Conservation (phyloP, 257 asterid genomes). For the Nicotiana noctiflora region DNA sequence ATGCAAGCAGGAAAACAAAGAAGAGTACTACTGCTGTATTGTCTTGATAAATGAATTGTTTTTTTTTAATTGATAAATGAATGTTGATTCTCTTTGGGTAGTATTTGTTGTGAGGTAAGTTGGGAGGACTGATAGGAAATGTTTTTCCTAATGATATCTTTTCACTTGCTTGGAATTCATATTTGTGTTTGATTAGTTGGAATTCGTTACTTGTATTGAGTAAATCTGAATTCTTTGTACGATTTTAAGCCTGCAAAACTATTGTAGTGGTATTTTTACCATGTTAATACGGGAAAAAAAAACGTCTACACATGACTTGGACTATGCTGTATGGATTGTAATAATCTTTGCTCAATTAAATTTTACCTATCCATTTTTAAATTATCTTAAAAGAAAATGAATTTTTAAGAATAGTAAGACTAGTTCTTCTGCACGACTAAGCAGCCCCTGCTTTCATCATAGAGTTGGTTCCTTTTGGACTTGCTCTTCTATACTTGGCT, state of each 20-base stretch:
- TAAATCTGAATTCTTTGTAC: not conserved
- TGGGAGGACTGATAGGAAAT: not conserved
- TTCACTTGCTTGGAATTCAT: not conserved
- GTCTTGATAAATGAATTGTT: not conserved
- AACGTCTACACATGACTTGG: not conserved
- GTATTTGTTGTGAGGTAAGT: not conserved
- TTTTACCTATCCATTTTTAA: too few species aligned
- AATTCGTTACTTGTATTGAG: not conserved
- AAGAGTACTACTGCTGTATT: constrained; percentile 8
- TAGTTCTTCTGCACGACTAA: too few species aligned
- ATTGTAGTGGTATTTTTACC: not conserved
- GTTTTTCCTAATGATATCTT: not conserved
- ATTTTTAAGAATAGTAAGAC: too few species aligned
- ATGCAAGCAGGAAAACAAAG: constrained; percentile 26
- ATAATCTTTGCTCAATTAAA: too few species aligned
- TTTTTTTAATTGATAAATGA: too few species aligned
- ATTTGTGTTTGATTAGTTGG: not conserved
- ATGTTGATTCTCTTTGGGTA: not conserved
- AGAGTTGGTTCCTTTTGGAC: too few species aligned
- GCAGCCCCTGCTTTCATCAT: too few species aligned
- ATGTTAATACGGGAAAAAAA: not conserved
- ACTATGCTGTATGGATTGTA: too few species aligned
- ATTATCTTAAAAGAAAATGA: too few species aligned
- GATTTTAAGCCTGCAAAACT: not conserved
- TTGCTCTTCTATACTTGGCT: too few species aligned